A percentile compares a stretch with the other conserved stretches of the same genome.
Evolutionary conservation across 2,329 filamentous ascomycete species (phyloP).

Genomic region (Ceratocystiopsis brevicomis): DNA sequence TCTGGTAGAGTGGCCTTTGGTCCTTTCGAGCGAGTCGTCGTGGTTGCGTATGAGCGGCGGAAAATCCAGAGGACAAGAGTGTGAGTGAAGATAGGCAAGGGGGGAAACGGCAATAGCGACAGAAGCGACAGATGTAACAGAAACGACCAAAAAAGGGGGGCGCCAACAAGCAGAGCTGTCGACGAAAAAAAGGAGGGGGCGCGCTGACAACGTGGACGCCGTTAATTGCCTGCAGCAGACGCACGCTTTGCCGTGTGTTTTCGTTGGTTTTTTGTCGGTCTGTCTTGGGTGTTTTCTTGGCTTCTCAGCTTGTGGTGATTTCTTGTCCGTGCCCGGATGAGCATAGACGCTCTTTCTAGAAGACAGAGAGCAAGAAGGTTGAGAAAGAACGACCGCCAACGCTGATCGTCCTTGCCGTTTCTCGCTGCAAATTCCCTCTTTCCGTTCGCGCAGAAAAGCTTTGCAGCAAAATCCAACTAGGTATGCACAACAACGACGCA

Average conservation of each 20-base stretch:
- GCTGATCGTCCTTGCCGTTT: no score
- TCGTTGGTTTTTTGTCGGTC: not conserved
- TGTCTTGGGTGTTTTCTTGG: not conserved
- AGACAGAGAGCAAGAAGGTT: not conserved
- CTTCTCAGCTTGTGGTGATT: not conserved
- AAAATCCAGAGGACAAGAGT: not conserved
- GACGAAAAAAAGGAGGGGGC: not conserved
- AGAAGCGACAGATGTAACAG: not conserved
- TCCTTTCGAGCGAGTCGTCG: no score
- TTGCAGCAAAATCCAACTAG: not conserved
- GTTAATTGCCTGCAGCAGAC: constrained; percentile 8
- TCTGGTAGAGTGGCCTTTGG: no score
- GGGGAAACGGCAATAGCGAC: not conserved
- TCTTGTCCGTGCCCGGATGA: not conserved
- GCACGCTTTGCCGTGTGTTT: not conserved
- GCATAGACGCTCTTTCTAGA: not conserved
- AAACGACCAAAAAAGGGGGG: not conserved
- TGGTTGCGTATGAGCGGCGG: not conserved
- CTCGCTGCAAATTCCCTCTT: no score
- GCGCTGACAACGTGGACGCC: constrained; percentile 7
- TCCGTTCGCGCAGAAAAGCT: not conserved
- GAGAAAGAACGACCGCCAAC: no score
- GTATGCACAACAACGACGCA: no score
- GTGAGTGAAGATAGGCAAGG: not conserved
- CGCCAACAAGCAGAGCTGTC: not conserved